These are phyloP conservation scores for Calonectria henricotiae DNA, from an alignment of 2,329 filamentous ascomycete genomes.

Conservation along the genomic window DNA sequence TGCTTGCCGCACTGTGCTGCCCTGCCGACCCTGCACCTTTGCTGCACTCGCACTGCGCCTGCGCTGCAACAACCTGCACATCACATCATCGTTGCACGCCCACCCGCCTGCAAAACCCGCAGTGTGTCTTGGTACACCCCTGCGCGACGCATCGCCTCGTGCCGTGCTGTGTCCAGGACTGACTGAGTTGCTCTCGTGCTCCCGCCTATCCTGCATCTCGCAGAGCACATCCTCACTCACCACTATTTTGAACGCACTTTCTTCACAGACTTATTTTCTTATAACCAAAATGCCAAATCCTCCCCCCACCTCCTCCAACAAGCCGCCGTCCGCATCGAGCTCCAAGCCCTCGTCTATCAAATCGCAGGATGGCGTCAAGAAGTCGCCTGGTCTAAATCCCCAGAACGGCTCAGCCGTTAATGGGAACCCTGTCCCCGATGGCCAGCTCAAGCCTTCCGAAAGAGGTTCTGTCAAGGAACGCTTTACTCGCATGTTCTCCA, in stretches of 20 bases:
- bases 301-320: slow-evolving; percentile 52
- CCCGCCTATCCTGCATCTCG: slow-evolving; percentile 41
- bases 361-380: slow-evolving; percentile 63
- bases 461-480: slow-evolving; percentile 77
- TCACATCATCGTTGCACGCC: slow-evolving; percentile 44
- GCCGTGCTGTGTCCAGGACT: slow-evolving; percentile 42
- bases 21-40: slow-evolving; percentile 17
- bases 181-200: slow-evolving; percentile 42
- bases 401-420: slow-evolving; percentile 59
- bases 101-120: slow-evolving; percentile 43
- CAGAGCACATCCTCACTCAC: slow-evolving; percentile 38
- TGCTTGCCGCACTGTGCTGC: slow-evolving; percentile 27
- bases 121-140: slow-evolving; percentile 43
- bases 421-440: slow-evolving; percentile 48
- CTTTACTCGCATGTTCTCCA: slow-evolving; percentile 77
- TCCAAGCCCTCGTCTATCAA: slow-evolving; percentile 69
- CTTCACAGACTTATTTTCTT: slow-evolving; percentile 12
- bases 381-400: slow-evolving; percentile 60
- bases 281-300: slow-evolving; percentile 55
- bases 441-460: slow-evolving; percentile 59
- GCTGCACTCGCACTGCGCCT: slow-evolving; percentile 29
- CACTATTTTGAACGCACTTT: slow-evolving; percentile 11
- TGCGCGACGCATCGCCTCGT: slow-evolving; percentile 48
- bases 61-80: slow-evolving; percentile 37
- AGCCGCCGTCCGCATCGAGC: slow-evolving; percentile 62